Base-by-base conservation (phyloP, 352 stramenopile genomes). In the Thalassiosira exigua region DNA sequence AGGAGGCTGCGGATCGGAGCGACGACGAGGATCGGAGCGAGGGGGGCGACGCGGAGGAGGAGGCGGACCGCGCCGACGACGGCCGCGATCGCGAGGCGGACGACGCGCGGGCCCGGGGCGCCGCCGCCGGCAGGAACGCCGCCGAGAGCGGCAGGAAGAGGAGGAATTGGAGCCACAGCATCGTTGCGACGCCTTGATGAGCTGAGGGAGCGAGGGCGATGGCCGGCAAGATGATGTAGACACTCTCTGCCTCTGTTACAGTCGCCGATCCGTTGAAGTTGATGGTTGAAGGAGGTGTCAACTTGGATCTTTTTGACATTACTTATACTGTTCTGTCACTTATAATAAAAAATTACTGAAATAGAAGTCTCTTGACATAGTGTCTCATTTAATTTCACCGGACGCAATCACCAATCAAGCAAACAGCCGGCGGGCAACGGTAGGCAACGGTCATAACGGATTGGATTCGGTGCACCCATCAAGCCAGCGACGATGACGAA, bases 401-500 rank as follows among this genome's bases (percentile, higher is more conserved):
- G 36, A 44, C 7, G 36, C 36, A 14, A 44, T 14, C 7, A 44
- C 7, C 36, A 14, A 44, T 14, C 7, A 44, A 44, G 14, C 14
- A 7, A 14, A 14, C 36, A 14, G 36, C 36, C 7, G 14, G 36
- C 14, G n/a, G 50, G 29, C 29, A 19, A 30, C 29, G 17, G 50
- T 3, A 58, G 21, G 14, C 50, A 26, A 58, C 9, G 5, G 24
- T 27, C 4, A 3, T 19, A 3, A 27, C 22, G 29, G 22, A 22
- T 27, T 58, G n/a, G 29, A 30, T 58, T 44, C 14, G 36, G 14
- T 44, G 14, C 3, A 4, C 24, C n/a, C 4, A 30, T 5, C 21
- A 30, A 17, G 14, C 50, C 9, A 17, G 2, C n/a, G n/a, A 68
- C 29, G 0, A 68, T 68, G 58, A 68, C 58, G 21, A 68, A 57